Conservation (phyloP, 202 grass and related monocot genomes). For the Setaria italica region DNA sequence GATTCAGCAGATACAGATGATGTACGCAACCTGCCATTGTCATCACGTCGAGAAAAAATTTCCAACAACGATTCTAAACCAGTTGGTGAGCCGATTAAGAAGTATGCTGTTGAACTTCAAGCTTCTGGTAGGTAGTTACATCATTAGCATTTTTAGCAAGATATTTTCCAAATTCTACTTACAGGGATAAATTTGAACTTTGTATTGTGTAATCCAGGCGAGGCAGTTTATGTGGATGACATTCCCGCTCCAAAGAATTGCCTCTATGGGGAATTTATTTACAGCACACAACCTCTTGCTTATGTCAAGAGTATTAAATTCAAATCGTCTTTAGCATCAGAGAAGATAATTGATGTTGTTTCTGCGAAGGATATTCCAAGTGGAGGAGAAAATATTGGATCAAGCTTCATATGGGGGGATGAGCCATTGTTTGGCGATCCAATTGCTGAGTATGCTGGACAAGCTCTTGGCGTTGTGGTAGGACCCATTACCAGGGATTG, state of each 20-base stretch:
- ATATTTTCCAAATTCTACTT: background rate
- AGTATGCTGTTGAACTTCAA: slow-evolving; percentile 75
- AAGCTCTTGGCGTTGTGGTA: slow-evolving; percentile 83
- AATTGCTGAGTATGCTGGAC: slow-evolving; percentile 69
- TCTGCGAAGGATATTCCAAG: slow-evolving; percentile 75
- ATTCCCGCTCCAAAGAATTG: slow-evolving; percentile 84
- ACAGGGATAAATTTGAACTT: background rate
- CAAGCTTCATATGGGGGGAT: slow-evolving; percentile 45
- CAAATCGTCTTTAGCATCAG: slow-evolving; percentile 61
- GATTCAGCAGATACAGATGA: slow-evolving; percentile 25
- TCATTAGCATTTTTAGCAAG: background rate
- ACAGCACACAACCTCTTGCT: slow-evolving; percentile 74
- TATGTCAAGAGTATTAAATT: slow-evolving; percentile 67
- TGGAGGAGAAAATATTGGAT: slow-evolving; percentile 77
- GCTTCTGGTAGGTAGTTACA: slow-evolving; percentile 68
- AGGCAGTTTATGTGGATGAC: slow-evolving; percentile 88
- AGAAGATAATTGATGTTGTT: slow-evolving; percentile 67
- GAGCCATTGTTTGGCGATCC: slow-evolving; percentile 60
- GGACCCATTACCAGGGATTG: too few relatives aligned
- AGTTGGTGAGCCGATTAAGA: slow-evolving; percentile 76
- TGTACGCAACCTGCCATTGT: slow-evolving; percentile 34
- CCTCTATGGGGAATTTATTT: slow-evolving; percentile 83
- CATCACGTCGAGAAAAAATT: slow-evolving; percentile 48
- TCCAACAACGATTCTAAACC: slow-evolving; percentile 55
- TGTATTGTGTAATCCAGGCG: slow-evolving; percentile 53